Evolutionary conservation across 2,329 filamentous ascomycete genomes (phyloP).

Genomic region (Phoma herbarum): DNA sequence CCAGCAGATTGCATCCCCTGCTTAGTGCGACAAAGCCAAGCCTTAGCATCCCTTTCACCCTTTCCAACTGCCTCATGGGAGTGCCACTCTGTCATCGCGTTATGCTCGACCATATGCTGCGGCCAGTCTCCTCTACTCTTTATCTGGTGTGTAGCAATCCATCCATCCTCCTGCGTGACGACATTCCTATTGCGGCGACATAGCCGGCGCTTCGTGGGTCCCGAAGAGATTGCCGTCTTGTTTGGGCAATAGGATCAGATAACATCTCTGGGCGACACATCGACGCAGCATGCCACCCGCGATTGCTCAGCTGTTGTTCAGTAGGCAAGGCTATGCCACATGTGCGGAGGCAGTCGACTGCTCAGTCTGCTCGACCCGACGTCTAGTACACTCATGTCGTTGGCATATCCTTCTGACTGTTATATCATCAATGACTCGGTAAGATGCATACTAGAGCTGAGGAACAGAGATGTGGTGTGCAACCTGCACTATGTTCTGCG

Average conservation of each 20-base stretch:
- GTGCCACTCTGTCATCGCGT: neutral
- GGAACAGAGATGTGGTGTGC: too few relatives aligned
- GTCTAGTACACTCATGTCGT: neutral
- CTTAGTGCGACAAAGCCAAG: slow-evolving; percentile 5
- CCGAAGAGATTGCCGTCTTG: neutral
- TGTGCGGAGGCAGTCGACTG: neutral
- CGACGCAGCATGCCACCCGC: neutral
- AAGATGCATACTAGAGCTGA: too few relatives aligned
- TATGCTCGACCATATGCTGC: neutral
- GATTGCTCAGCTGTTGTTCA: neutral
- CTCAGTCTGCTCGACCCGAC: neutral
- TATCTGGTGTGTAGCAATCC: neutral
- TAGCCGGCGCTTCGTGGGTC: slow-evolving; percentile 5
- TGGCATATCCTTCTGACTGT: too few relatives aligned
- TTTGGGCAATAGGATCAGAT: neutral
- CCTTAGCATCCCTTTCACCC: neutral
- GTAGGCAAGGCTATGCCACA: neutral
- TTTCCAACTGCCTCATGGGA: neutral
- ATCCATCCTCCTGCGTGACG: neutral
- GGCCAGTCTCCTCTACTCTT: neutral
- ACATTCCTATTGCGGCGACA: slow-evolving; percentile 10
- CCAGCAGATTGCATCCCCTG: neutral
- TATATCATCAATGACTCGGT: too few relatives aligned
- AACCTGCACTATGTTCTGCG: too few relatives aligned
- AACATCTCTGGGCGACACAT: neutral